Percentiles rank a stretch among this genome's conserved stretches.
These are phyloP conservation scores for Sporothrix schenckii DNA, from an alignment of 2,329 filamentous ascomycete genomes.

Conservation along the genomic window DNA sequence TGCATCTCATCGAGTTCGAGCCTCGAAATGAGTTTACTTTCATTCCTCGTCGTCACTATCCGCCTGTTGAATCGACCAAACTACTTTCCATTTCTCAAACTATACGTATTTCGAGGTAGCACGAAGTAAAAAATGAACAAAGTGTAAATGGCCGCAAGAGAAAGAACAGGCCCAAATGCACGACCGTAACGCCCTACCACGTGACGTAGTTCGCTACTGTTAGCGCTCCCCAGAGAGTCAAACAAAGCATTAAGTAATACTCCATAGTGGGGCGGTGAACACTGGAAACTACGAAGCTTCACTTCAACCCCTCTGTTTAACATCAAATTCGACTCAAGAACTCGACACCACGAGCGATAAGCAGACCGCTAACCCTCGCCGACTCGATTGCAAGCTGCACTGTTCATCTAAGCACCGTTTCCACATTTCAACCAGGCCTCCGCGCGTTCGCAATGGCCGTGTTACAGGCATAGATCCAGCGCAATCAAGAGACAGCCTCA, in stretches of 20 bases:
- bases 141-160: neutral
- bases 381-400: neutral
- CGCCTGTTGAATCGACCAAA: no score
- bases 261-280: no score
- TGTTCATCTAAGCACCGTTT: no score
- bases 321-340: neutral
- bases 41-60: no score
- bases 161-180: neutral
- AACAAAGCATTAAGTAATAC: no score
- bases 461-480: neutral
- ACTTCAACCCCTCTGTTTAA: neutral
- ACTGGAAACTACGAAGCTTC: neutral
- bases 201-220: neutral
- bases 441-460: neutral
- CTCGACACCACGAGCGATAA: neutral
- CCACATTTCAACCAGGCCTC: no score
- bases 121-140: no score
- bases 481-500: neutral
- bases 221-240: no score
- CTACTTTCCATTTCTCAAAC: no score
- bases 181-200: neutral
- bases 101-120: no score
- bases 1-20: neutral
- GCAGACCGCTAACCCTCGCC: neutral
- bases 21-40: no score